Conservation (phyloP, 345 rosid species). For the Syzygium aromaticum region DNA sequence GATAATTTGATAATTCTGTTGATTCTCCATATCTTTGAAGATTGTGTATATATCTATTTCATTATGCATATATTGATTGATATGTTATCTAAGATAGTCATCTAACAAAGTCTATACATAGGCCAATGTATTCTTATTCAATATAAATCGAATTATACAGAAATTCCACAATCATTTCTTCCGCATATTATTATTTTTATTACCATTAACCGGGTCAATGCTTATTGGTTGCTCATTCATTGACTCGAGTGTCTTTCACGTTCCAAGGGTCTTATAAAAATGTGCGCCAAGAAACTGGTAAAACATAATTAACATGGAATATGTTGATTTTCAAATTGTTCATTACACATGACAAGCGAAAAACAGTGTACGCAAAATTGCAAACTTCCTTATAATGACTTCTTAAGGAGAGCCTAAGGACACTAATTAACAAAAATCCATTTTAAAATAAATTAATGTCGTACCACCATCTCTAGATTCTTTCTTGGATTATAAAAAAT, state of each 20-base stretch:
- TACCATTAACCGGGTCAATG: background rate
- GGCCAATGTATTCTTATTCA: no score
- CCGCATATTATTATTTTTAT: no score
- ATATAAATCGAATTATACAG: no score
- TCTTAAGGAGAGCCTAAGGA: background rate
- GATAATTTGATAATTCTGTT: no score
- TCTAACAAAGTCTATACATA: no score
- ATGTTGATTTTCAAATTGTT: background rate
- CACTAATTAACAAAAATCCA: background rate
- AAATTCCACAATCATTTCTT: no score
- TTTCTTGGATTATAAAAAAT: background rate
- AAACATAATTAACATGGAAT: background rate
- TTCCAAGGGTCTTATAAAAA: background rate
- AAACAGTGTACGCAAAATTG: background rate
- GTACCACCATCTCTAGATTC: background rate
- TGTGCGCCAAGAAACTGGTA: background rate
- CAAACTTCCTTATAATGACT: background rate
- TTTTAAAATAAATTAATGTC: background rate
- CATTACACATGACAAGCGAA: background rate
- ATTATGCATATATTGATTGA: no score
- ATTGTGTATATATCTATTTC: no score
- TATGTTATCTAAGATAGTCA: no score
- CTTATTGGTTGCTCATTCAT: background rate
- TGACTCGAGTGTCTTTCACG: background rate
- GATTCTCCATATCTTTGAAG: no score